Evolutionary conservation across 1,284 basidiomycete genomes (phyloP), one percentile per base, ranked within the genome.

Genomic region (Mixia osmundae): DNA sequence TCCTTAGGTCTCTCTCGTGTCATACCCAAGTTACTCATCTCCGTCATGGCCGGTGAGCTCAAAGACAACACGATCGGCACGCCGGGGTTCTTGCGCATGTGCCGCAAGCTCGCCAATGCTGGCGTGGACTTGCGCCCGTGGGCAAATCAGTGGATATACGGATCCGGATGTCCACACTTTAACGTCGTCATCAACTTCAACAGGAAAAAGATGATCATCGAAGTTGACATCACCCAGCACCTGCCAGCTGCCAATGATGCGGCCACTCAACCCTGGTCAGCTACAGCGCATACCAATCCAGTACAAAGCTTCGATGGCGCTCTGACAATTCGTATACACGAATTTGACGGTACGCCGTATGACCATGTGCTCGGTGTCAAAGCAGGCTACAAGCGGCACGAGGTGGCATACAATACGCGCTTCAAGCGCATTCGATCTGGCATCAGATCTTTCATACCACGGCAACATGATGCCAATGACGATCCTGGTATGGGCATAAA

Each of bases 351-450:
- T 1, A 95, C 91, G 26, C 89, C 91, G 0, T 97, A 97, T 53
- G 91, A 99, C 56, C 91, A 99, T 53, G 80, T 97, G 15, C 65
- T 99, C 27, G 85, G 94, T 53, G 78, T 97, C 41, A 73, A 78
- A 27, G 69, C 69, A 15, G 59, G 71, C 1, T 77, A 76, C 58
- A 94, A 91, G 55, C 72, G 77, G 10, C 94, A 82, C 54, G 83
- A 91, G 51, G 83, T 97, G 0, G 87, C 91, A 1, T 97, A 95
- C 66, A 97, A 97, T 56, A 95, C 89, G n/a, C 97, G 95, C 57
- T 95, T 95, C 60, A 97, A 95, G 58, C 80, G 91, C 44, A 79
- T 94, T 12, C 68, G 87, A 35, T 67, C 89, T 24, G 83, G 87
- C 49, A 91, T 82, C 15, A 89, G 89, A 55, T 76, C 83, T 14